A percentile compares a stretch with the other conserved stretches of the same genome.
phyloP scores from a whole-genome alignment of 495 filamentous ascomycete genomes.

The Tuber umbilicatum region DNA sequence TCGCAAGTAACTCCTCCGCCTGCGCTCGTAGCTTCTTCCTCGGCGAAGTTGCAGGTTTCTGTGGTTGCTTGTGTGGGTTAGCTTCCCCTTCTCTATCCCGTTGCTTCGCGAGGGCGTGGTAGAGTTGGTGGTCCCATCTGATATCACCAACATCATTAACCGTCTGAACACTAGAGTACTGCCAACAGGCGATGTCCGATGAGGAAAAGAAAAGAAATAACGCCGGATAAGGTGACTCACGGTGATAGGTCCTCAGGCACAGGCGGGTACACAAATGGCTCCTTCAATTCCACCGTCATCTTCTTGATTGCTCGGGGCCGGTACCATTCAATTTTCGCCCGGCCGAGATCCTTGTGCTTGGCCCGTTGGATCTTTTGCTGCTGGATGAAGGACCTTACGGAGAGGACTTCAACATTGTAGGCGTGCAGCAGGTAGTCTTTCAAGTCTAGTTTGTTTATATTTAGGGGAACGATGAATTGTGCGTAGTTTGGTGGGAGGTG shows the following conservation, averaged over 20 bases:
- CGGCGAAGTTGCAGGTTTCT: conserved; percentile 40
- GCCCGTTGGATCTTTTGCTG: conserved; percentile 55
- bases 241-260: conserved; percentile 51
- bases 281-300: conserved; percentile 80
- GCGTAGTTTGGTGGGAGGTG: conserved; percentile 69
- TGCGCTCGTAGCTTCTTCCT: conserved; percentile 48
- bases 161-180: not conserved
- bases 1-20: conserved; percentile 52
- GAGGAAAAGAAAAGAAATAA: conserved; percentile 7
- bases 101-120: conserved; percentile 44
- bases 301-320: conserved; percentile 68
- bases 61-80: conserved; percentile 36
- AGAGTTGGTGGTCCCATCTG: conserved; percentile 52
- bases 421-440: conserved; percentile 77
- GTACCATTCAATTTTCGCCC: conserved; percentile 46
- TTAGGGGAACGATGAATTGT: conserved; percentile 75
- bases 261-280: conserved; percentile 79
- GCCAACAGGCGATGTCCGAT: conserved; percentile 34
- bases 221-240: conserved; percentile 46
- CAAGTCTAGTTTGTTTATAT: conserved; percentile 84
- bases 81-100: conserved; percentile 36
- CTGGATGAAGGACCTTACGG: conserved; percentile 71
- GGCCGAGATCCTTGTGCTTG: conserved; percentile 34
- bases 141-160: conserved; percentile 32
- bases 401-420: conserved; percentile 62